Base-by-base conservation (phyloP, 441 rosid species). In the Arabidopsis hybrid region DNA sequence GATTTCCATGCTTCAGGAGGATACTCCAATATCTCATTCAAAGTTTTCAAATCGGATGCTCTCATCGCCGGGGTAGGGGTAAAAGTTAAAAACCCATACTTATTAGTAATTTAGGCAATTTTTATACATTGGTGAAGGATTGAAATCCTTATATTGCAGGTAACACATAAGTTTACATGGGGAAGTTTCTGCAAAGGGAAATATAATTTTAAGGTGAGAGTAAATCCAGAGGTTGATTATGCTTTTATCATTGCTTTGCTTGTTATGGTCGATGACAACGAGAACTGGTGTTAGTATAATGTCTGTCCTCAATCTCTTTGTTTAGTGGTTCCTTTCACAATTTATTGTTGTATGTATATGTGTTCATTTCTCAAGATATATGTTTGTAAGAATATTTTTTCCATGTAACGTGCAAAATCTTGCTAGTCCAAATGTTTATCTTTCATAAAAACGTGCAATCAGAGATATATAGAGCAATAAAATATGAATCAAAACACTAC, bases 191-290 rank as follows among this genome's bases (percentile, higher is more conserved):
- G 85, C 75, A 89, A 72, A 80, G 97, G 93, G 2, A 87, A 83
- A 81, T 90, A 91, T 38, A 87, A 56, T 38, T 89, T 83, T 81
- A 81, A 62, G 9, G 82, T 91, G 31, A 87, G 72, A 52, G 83
- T 89, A 18, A 80, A 81, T 67, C 91, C 97, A 43, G 92, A 86
- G 60, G 97, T 87, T 51, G 95, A 89, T 65, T 88, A 87, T 82
- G 91, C 93, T 4, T 89, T 91, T 67, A 87, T 87, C 71, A 76
- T 84, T 29, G 91, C 95, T 63, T 76, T 89, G 65, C 80, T 86
- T 16, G 86, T 91, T 6, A 79, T 84, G 72, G 75, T 88, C 56
- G 86, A 86, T 60, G 92, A 87, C 75, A 85, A 74, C 67, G 78
- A 75, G 31, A 53, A 78, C 14, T 69, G 73, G 78, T 63, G 72